A percentile compares a stretch with the other conserved stretches of the same genome.
Evolutionary conservation across 2,329 filamentous ascomycete genomes (phyloP).

Genomic region (Clathrospora elynae): DNA sequence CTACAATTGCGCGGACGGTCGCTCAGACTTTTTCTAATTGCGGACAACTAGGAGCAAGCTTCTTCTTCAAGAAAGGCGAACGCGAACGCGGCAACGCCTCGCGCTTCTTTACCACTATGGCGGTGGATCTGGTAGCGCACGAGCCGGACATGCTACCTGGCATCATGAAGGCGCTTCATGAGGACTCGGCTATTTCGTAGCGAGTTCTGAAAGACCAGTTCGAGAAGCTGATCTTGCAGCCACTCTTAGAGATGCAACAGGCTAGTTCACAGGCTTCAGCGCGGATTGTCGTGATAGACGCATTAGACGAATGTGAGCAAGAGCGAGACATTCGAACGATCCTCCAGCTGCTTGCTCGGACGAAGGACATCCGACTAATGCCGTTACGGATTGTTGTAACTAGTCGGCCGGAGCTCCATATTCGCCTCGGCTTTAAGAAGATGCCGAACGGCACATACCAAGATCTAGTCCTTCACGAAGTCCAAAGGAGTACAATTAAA

Average conservation of each 20-base stretch:
- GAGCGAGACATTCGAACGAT: slow-evolving; percentile 17
- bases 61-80: slow-evolving; percentile 17
- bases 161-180: slow-evolving; percentile 19
- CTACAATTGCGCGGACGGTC: slow-evolving; percentile 24
- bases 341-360: slow-evolving; percentile 26
- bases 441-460: slow-evolving; percentile 20
- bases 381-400: slow-evolving; percentile 24
- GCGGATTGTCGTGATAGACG: slow-evolving; percentile 28
- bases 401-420: slow-evolving; percentile 25
- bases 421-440: slow-evolving; percentile 23
- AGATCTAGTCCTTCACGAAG: slow-evolving; percentile 20
- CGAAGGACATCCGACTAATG: slow-evolving; percentile 11
- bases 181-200: slow-evolving; percentile 7
- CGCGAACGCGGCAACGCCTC: slow-evolving; percentile 14
- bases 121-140: slow-evolving; percentile 12
- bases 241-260: slow-evolving; percentile 3
- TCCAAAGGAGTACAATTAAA: slow-evolving; percentile 16
- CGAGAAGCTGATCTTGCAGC: slow-evolving; percentile 11
- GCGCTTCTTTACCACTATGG: slow-evolving; percentile 25
- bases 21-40: slow-evolving; percentile 13
- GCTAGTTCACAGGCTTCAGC: neutral
- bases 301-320: slow-evolving; percentile 41
- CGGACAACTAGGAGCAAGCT: slow-evolving; percentile 11
- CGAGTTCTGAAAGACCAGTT: slow-evolving; percentile 7
- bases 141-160: slow-evolving; percentile 12